Evolutionary conservation across 345 rosid species (phyloP).

Genomic region (Gossypioides kirkii): DNA sequence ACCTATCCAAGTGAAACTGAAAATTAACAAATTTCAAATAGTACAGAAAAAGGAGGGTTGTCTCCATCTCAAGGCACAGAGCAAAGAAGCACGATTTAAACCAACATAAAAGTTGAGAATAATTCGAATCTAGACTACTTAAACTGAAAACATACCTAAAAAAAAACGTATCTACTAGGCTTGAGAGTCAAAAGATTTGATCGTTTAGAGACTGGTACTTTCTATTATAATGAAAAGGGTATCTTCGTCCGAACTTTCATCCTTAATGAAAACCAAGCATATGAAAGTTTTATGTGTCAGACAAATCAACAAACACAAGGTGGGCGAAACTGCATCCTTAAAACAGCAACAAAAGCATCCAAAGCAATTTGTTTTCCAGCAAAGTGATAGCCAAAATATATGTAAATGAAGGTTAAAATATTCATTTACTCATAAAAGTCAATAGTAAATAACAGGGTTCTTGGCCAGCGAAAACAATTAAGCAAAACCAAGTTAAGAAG

Average conservation of each 20-base stretch:
- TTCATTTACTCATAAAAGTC: too few relatives aligned
- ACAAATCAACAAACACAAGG: constrained; percentile 6
- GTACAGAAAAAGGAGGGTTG: background rate
- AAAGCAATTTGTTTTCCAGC: background rate
- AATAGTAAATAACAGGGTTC: background rate
- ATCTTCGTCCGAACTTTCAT: background rate
- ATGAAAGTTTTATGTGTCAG: background rate
- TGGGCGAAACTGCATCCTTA: background rate
- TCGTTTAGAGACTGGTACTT: background rate
- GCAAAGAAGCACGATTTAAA: background rate
- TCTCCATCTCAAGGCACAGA: background rate
- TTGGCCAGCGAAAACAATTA: background rate
- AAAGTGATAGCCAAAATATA: background rate
- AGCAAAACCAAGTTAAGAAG: background rate
- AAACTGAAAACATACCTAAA: background rate
- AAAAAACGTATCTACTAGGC: background rate
- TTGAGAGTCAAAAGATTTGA: background rate
- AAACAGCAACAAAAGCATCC: too few relatives aligned
- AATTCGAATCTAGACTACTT: background rate
- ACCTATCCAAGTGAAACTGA: constrained; percentile 15
- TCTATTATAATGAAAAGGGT: background rate
- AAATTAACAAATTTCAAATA: background rate
- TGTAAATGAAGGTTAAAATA: background rate
- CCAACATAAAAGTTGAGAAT: background rate
- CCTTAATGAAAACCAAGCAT: background rate